phyloP scores from a whole-genome alignment of 768 basidiomycete species.

The Phylloporus sp. region DNA sequence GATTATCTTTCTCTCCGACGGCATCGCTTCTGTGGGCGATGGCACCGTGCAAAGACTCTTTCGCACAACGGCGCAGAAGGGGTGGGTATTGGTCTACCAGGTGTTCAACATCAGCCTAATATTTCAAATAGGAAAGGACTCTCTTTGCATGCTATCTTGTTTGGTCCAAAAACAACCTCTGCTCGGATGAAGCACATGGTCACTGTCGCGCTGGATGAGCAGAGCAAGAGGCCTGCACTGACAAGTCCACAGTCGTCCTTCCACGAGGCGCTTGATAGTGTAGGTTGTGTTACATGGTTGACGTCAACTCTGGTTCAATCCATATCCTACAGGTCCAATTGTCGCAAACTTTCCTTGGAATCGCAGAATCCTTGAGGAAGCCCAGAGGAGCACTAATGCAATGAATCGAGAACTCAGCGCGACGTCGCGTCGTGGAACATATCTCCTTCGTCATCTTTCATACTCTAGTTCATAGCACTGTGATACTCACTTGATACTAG shows the following conservation, averaged over 20 bases:
- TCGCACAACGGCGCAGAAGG: conserved; percentile 33
- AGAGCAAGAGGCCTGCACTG: conserved; percentile 31
- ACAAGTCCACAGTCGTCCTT: conserved; percentile 40
- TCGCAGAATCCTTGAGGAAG: conserved; percentile 53
- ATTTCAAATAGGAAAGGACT: conserved; percentile 42
- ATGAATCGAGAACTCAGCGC: conserved; percentile 3
- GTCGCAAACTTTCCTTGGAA: conserved; percentile 51
- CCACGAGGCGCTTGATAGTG: conserved; percentile 48
- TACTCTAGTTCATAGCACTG: too few relatives aligned
- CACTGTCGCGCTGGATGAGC: conserved; percentile 43
- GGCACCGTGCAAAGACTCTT: conserved; percentile 35
- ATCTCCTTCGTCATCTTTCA: too few relatives aligned
- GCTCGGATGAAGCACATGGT: conserved; percentile 43
- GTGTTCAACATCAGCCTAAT: not conserved
- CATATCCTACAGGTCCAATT: conserved; percentile 40
- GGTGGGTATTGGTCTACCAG: conserved; percentile 29
- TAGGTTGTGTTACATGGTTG: conserved; percentile 18
- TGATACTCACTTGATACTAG: too few relatives aligned
- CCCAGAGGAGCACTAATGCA: conserved; percentile 46
- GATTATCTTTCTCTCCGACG: conserved; percentile 57
- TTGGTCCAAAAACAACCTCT: conserved; percentile 36
- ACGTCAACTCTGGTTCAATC: not conserved
- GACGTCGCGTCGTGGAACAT: not conserved
- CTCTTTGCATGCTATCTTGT: conserved; percentile 55
- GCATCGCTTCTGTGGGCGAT: conserved; percentile 39